Base-by-base conservation (phyloP, 2,329 filamentous ascomycete genomes). In the Fusarium nodosum region DNA sequence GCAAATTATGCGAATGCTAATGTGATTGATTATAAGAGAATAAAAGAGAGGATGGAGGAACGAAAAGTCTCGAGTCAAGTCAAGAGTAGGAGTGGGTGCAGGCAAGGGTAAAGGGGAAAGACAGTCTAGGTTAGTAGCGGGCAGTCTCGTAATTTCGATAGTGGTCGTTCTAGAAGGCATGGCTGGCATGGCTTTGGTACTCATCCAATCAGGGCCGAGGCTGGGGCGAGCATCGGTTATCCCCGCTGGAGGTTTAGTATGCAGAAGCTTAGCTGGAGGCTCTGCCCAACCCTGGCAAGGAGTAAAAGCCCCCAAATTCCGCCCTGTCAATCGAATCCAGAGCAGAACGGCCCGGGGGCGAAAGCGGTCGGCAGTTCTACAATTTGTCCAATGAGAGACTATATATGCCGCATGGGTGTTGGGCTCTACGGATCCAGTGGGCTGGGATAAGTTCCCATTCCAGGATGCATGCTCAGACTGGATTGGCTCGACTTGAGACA, bases 51-150 rank as follows among this genome's bases (percentile, higher is more conserved):
- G 63, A 57, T 47, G 67, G 22, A 42, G 50, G 67, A 70, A 62
- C 55, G 52, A 57, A 55, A 64, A 64, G 51, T 68, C 44, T 28
- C 47, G 47, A 36, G 54, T 39, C n/a, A 60, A 36, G 54, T 34
- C n/a, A 60, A 46, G 52, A 53, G 39, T 30, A 30, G 52, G 28
- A 24, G 58, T 53, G 66, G 51, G 44, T 44, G 63, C 58, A 64
- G 58, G 58, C 58, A 64, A 55, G 67, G 66, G 48, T 67, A 64
- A 62, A 67, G 58, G 64, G 52, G 67, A 68, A 44, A 53, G 58
- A 30, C 28, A 30, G 28, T 30, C 10, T 30, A 30, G 28, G 28
- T 30, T 30, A 30, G 28, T 11, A 30, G 28, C 28, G 36, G 34
- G 22, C 28, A 16, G 30, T 26, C 34, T 39, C 36, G 42, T 38